Conservation (phyloP, 83 land plant genomes). For the Picea abies region DNA sequence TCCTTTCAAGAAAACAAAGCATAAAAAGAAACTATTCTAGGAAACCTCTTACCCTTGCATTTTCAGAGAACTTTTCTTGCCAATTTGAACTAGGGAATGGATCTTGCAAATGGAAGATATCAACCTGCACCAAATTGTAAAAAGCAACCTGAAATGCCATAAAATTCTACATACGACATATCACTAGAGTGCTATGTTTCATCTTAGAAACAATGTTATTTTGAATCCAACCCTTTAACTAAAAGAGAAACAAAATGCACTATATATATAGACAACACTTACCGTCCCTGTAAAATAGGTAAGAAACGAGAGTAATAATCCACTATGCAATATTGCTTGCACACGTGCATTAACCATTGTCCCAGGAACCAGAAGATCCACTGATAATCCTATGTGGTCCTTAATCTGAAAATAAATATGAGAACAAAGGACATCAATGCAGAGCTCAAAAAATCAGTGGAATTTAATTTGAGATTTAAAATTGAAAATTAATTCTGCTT, state of each 20-base stretch:
- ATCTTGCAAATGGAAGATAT: slow-evolving; percentile 81
- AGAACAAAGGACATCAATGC: not conserved
- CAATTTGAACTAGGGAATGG: slow-evolving; percentile 65
- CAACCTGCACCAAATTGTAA: slow-evolving; percentile 60
- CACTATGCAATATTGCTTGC: slow-evolving; percentile 71
- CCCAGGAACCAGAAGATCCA: slow-evolving; percentile 91
- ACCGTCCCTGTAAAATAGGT: slow-evolving; percentile 99
- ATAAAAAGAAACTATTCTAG: not conserved
- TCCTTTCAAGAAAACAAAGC: not conserved
- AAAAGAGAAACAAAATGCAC: not conserved
- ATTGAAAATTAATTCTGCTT: not conserved
- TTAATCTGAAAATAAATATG: slow-evolving; percentile 43
- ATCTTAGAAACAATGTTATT: not conserved
- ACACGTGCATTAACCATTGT: slow-evolving; percentile 93
- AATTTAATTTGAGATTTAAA: not conserved
- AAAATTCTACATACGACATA: too few relatives aligned
- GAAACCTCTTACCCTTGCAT: slow-evolving; percentile 55
- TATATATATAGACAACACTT: slow-evolving; percentile 21
- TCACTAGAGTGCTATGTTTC: not conserved
- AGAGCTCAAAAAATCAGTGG: not conserved
- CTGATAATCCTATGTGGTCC: slow-evolving; percentile 83
- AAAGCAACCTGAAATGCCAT: not conserved
- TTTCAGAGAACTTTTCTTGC: slow-evolving; percentile 65
- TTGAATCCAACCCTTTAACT: not conserved
- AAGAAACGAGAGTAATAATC: slow-evolving; percentile 89